Conservation (phyloP, 352 stramenopile species). For the Globisporangium spinosum region DNA sequence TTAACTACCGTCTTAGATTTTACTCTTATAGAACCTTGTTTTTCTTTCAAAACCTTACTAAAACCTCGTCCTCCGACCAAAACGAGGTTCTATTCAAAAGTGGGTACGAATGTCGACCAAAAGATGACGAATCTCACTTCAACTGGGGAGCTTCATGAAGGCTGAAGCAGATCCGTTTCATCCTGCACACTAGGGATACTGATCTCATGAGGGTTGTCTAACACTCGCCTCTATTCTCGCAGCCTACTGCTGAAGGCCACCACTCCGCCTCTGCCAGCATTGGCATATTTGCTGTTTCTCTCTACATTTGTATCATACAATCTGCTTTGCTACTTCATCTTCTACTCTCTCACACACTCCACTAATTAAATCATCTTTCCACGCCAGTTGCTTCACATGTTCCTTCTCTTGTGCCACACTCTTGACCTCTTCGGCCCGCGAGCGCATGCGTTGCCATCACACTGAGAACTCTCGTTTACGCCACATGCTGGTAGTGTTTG, state of each 20-base stretch:
- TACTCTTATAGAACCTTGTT: no score
- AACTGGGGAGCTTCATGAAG: constrained; percentile 10
- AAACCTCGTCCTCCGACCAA: background rate
- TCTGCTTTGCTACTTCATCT: background rate
- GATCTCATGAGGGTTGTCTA: background rate
- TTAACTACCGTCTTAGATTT: no score
- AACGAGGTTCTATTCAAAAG: constrained; percentile 2
- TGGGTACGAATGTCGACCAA: constrained; percentile 3
- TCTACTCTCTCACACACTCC: background rate
- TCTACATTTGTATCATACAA: constrained; percentile 4
- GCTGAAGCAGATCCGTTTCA: background rate
- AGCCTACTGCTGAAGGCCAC: background rate
- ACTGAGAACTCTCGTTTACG: constrained; percentile 15
- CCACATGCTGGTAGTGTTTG: constrained; percentile 64
- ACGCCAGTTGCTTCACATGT: background rate
- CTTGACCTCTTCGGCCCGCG: background rate
- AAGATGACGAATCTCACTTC: constrained; percentile 29
- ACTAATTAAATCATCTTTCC: constrained; percentile 4
- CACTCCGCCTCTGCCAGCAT: background rate
- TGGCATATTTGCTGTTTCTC: background rate
- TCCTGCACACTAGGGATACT: background rate
- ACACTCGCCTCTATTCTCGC: background rate
- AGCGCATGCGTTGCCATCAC: background rate
- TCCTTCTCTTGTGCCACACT: constrained; percentile 1
- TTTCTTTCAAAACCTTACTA: no score